phyloP scores from a whole-genome alignment of 257 asterid species.

The Petunia axillaris region DNA sequence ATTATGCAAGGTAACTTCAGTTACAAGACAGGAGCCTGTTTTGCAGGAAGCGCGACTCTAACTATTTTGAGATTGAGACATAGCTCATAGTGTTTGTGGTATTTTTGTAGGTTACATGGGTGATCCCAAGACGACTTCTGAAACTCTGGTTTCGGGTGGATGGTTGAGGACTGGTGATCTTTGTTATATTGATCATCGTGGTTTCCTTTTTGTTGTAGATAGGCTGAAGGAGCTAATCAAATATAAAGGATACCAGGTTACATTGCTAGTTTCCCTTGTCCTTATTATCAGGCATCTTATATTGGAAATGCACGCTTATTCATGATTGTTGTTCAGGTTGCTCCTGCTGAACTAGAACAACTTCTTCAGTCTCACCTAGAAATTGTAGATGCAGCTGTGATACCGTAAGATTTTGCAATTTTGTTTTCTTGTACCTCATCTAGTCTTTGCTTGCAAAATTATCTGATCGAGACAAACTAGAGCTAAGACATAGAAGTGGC shows the following conservation, averaged over 20 bases:
- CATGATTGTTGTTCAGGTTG: slow-evolving; percentile 42
- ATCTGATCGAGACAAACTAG: too few relatives aligned
- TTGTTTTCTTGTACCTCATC: not conserved
- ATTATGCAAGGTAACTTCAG: slow-evolving; percentile 58
- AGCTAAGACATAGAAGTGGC: not conserved
- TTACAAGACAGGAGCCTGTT: not conserved
- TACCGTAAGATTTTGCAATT: slow-evolving; percentile 42
- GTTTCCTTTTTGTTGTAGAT: slow-evolving; percentile 54
- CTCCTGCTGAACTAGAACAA: slow-evolving; percentile 65
- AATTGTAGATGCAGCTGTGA: slow-evolving; percentile 60
- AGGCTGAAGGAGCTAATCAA: slow-evolving; percentile 61
- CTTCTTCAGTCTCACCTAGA: slow-evolving; percentile 57
- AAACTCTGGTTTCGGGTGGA: slow-evolving; percentile 36
- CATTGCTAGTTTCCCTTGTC: not conserved
- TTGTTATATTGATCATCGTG: slow-evolving; percentile 52
- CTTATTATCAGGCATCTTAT: not conserved
- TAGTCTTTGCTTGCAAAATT: too few relatives aligned
- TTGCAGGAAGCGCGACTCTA: not conserved
- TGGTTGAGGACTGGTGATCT: slow-evolving; percentile 66
- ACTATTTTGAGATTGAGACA: not conserved
- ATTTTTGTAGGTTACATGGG: slow-evolving; percentile 46
- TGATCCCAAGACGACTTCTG: slow-evolving; percentile 47
- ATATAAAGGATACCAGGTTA: slow-evolving; percentile 66
- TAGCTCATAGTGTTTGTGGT: not conserved
- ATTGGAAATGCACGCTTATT: not conserved